A percentile compares a stretch with the other conserved stretches of the same genome.
These are phyloP conservation scores for Lyophyllum semitale DNA, from an alignment of 768 basidiomycete genomes.

Conservation along the genomic window DNA sequence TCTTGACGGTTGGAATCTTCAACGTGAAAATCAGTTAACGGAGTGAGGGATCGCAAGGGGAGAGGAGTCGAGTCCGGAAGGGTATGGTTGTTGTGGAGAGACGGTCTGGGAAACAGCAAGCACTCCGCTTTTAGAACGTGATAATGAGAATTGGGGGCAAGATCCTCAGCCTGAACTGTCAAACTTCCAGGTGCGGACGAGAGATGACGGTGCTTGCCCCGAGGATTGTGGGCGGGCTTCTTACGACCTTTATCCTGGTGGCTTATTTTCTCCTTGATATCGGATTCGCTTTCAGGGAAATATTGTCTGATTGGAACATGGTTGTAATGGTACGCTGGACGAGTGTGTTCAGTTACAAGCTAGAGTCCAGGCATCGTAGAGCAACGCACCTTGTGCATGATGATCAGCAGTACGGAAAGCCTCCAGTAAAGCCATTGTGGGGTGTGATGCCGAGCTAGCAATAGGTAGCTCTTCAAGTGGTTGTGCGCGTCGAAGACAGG, in stretches of 20 bases:
- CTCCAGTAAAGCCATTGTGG: slow-evolving; percentile 10
- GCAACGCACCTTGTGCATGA: neutral
- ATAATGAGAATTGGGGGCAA: too few species aligned
- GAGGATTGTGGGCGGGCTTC: neutral
- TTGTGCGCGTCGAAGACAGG: slow-evolving; percentile 1
- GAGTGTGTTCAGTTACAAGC: neutral
- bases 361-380: neutral
- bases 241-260: neutral
- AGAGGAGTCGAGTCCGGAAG: neutral
- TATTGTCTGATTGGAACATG: neutral
- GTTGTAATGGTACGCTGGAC: neutral
- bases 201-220: neutral
- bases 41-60: neutral
- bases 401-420: slow-evolving; percentile 2
- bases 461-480: slow-evolving; percentile 11
- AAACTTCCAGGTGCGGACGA: neutral
- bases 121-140: too few species aligned
- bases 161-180: too few species aligned
- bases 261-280: neutral
- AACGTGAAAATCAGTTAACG: neutral
- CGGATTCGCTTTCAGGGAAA: neutral
- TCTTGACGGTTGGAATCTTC: neutral
- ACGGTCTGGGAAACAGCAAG: neutral
- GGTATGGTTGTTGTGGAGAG: neutral
- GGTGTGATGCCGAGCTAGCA: slow-evolving; percentile 8